Base-by-base conservation (phyloP, 176 grass and related monocot genomes). In the Ampelocalamus luodianensis region DNA sequence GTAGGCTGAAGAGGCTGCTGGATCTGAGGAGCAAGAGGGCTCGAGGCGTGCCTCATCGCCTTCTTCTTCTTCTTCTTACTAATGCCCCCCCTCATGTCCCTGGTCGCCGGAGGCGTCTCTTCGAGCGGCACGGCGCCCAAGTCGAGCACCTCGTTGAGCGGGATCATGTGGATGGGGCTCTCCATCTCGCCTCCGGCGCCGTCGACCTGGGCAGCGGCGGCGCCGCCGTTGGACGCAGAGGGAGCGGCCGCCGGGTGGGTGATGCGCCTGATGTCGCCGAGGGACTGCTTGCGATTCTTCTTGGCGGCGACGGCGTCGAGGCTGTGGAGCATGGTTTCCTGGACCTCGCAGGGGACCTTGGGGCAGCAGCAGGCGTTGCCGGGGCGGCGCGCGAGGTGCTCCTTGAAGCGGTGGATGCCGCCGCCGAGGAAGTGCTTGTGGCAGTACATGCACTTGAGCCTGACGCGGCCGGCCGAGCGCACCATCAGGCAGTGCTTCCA, bases 341-440 rank as follows among this genome's bases (percentile, higher is more conserved):
- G 77, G 22, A 98, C 96, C 56, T 98, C 91, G 26, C 44, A 55
- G 17, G 93, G 96, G 37, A 98, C 93, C 67, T 87, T 87, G 83
- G 91, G 82, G 83, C 96, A 98, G 93, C 91, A 92, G 69, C 89
- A 93, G 12, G 96, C 96, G 39, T 98, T 98, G 6, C 96, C 93
- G 10, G 94, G 92, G 61, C 92, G 96, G 71, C 90, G 87, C 4
- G 91, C 96, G 17, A 98, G 96, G 85, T 98, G 96, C 88, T 98
- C 96, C 91, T 95, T 98, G 89, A 95, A 92, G 77, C 96, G 96
- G 88, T 98, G 93, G 91, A 95, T 98, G 55, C 96, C 93, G 23
- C 96, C 93, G 58, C 93, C 96, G 20, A 91, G 89, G 86, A 98
- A 98, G 64, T 87, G 83, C 80, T 98, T 98, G 85, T 82, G 49